phyloP scores from a whole-genome alignment of 805 yeast genomes.

The Candida corydali region DNA sequence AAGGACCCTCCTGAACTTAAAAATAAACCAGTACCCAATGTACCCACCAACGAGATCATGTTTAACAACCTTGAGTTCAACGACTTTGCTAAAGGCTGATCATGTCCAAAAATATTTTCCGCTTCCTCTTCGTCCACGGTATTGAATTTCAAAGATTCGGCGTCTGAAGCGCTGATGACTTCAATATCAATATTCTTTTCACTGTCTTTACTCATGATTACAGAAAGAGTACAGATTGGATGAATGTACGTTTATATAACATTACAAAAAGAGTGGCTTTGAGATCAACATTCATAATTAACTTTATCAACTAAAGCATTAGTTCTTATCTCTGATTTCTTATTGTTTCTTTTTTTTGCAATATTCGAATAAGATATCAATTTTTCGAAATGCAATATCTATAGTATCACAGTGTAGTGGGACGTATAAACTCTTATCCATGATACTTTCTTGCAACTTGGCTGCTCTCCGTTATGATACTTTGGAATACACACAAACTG shows the following conservation, averaged over 20 bases:
- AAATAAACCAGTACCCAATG: slow-evolving; percentile 46
- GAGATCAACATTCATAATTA: too few relatives aligned
- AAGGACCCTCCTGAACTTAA: slow-evolving; percentile 47
- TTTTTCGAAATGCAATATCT: too few relatives aligned
- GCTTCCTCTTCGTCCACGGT: slow-evolving; percentile 2
- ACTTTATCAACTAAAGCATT: not conserved
- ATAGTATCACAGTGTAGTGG: too few relatives aligned
- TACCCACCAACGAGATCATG: slow-evolving; percentile 20
- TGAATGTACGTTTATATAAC: too few relatives aligned
- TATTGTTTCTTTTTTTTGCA: not conserved
- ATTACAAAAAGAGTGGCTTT: slow-evolving; percentile 5
- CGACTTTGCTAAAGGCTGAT: slow-evolving; percentile 13
- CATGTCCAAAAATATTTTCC: slow-evolving; percentile 11
- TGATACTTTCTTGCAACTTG: too few relatives aligned
- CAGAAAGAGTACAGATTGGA: not conserved
- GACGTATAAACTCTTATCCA: too few relatives aligned
- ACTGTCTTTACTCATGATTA: not conserved
- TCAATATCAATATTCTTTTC: not conserved
- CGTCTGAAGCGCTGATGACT: not conserved
- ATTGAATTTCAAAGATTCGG: slow-evolving; percentile 1
- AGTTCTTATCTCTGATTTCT: not conserved
- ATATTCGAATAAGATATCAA: too few relatives aligned
- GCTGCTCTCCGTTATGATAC: too few relatives aligned
- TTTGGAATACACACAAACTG: too few relatives aligned
- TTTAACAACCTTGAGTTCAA: slow-evolving; percentile 17